These are phyloP conservation scores for Gastrodia elata DNA, from an alignment of 106 monocot species.

Conservation along the genomic window DNA sequence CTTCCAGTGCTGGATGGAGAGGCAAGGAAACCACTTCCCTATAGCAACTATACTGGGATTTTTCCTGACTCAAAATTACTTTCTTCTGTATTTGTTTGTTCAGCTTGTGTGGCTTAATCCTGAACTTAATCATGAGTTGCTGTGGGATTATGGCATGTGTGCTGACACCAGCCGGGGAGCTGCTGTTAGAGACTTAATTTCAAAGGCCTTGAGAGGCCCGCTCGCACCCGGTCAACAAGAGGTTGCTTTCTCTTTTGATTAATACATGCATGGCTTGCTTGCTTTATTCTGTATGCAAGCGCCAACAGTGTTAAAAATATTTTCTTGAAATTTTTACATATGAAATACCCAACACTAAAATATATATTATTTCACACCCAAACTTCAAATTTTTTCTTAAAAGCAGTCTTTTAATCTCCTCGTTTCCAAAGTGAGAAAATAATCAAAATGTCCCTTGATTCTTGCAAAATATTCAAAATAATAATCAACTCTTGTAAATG, in stretches of 20 bases:
- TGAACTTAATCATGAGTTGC: slow-evolving; percentile 69
- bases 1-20: slow-evolving; percentile 83
- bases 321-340: no score
- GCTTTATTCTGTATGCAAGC: not conserved
- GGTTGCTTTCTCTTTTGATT: slow-evolving; percentile 28
- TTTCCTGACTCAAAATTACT: not conserved
- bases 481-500: no score
- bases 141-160: slow-evolving; percentile 98
- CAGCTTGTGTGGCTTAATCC: slow-evolving; percentile 77
- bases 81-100: slow-evolving; percentile 14
- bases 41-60: not conserved
- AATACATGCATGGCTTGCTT: not conserved
- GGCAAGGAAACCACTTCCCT: slow-evolving; percentile 29
- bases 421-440: no score
- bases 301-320: no score
- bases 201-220: slow-evolving; percentile 78
- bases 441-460: no score
- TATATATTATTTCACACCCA: no score
- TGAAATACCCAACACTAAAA: no score
- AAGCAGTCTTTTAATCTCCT: no score
- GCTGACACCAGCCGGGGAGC: slow-evolving; percentile 82
- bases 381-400: no score
- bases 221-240: slow-evolving; percentile 84
- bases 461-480: no score
- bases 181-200: slow-evolving; percentile 75